Conservation (phyloP, 176 grass and related monocot species). For the Areca catechu region DNA sequence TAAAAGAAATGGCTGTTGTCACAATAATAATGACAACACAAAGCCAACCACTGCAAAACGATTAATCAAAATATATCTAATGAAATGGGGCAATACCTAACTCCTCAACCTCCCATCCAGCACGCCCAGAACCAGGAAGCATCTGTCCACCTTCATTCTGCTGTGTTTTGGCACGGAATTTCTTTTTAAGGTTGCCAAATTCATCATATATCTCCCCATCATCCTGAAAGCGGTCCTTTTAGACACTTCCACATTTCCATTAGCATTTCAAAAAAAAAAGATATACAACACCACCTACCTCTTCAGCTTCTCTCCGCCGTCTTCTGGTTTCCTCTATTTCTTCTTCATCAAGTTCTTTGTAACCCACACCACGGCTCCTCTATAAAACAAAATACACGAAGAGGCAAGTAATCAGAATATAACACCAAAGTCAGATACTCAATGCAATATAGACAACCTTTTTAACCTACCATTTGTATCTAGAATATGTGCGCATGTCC, state of each 20-base stretch:
- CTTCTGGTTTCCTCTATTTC: conserved; percentile 90
- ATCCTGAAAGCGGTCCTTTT: conserved; percentile 34
- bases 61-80: no score
- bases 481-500: no score
- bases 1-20: no score
- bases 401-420: no score
- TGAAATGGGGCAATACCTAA: conserved; percentile 29
- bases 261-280: no score
- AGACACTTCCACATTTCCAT: no score
- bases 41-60: no score
- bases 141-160: conserved; percentile 35
- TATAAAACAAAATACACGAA: conserved; percentile 7
- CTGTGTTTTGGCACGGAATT: conserved; percentile 79
- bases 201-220: conserved; percentile 99
- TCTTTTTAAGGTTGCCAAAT: conserved; percentile 98
- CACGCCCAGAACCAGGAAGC: conserved; percentile 57
- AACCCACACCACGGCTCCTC: conserved; percentile 86
- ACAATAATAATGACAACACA: no score
- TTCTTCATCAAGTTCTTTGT: conserved; percentile 98
- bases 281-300: conserved; percentile 35
- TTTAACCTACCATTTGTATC: no score
- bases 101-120: conserved; percentile 68
- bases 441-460: no score
- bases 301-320: conserved; percentile 75
- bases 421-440: no score